Conservation (phyloP, 768 basidiomycete genomes). For the Tricholoma matsutake region DNA sequence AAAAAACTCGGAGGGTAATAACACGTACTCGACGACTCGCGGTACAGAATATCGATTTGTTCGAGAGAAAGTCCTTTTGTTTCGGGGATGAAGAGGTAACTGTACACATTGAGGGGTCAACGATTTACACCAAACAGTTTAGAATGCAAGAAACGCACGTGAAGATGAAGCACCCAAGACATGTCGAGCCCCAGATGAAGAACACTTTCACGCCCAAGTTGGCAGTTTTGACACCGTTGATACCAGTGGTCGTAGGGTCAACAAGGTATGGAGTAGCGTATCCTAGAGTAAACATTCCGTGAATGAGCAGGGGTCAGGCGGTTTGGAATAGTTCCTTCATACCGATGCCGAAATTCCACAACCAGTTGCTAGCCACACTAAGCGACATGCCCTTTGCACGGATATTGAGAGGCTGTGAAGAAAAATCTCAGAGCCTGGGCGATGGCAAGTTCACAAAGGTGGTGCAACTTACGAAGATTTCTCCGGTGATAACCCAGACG, state of each 20-base stretch:
- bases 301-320: not conserved
- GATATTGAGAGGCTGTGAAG: slow-evolving; percentile 57
- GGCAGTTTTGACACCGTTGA: slow-evolving; percentile 32
- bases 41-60: slow-evolving; percentile 24
- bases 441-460: not conserved
- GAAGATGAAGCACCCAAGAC: slow-evolving; percentile 68
- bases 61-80: slow-evolving; percentile 24
- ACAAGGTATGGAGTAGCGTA: slow-evolving; percentile 54
- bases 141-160: slow-evolving; percentile 51
- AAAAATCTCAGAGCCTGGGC: not conserved
- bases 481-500: slow-evolving; percentile 66
- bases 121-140: too few species aligned
- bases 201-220: slow-evolving; percentile 71
- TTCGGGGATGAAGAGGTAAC: slow-evolving; percentile 23
- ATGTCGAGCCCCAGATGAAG: slow-evolving; percentile 80
- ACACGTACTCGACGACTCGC: slow-evolving; percentile 18
- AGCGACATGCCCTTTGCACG: slow-evolving; percentile 83
- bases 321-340: slow-evolving; percentile 29
- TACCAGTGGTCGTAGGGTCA: slow-evolving; percentile 23
- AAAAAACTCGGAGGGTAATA: not conserved
- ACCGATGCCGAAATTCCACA: slow-evolving; percentile 78
- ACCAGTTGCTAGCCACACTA: slow-evolving; percentile 69
- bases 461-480: slow-evolving; percentile 53
- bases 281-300: slow-evolving; percentile 13
- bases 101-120: not conserved